phyloP scores from a whole-genome alignment of 345 rosid species.

The Clarkia xantiana region DNA sequence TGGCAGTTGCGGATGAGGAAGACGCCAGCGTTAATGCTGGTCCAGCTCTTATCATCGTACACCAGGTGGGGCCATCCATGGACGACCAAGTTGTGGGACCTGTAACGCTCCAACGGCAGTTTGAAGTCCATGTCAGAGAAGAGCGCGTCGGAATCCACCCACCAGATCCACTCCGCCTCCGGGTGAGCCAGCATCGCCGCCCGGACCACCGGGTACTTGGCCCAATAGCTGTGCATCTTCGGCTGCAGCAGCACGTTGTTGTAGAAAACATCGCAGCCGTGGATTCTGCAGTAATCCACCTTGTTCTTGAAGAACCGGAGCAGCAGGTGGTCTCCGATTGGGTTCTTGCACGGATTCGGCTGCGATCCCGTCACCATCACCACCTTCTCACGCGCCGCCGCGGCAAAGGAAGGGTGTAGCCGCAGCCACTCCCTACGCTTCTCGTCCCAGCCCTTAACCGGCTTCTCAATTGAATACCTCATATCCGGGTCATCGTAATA shows the following conservation, averaged over 20 bases:
- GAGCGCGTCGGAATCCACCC: conserved; percentile 94
- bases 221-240: conserved; percentile 71
- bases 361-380: conserved; percentile 82
- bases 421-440: conserved; percentile 59
- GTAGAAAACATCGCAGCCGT: conserved; percentile 74
- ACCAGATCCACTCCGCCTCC: conserved; percentile 99
- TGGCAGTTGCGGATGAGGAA: conserved; percentile 81
- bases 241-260: conserved; percentile 66
- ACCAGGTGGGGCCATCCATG: conserved; percentile 78
- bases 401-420: conserved; percentile 53
- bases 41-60: conserved; percentile 60
- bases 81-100: conserved; percentile 58
- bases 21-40: conserved; percentile 77
- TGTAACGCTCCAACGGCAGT: conserved; percentile 53
- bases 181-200: conserved; percentile 96
- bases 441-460: conserved; percentile 61
- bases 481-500: conserved; percentile 72
- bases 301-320: conserved; percentile 80
- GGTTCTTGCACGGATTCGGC: conserved; percentile 64
- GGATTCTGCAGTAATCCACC: conserved; percentile 82
- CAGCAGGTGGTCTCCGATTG: conserved; percentile 74
- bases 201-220: conserved; percentile 56
- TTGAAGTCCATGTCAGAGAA: conserved; percentile 90
- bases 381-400: conserved; percentile 43
- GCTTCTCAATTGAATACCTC: conserved; percentile 44